Base-by-base conservation (phyloP, 805 yeast species). In the Starmerella potacharoeniae region DNA sequence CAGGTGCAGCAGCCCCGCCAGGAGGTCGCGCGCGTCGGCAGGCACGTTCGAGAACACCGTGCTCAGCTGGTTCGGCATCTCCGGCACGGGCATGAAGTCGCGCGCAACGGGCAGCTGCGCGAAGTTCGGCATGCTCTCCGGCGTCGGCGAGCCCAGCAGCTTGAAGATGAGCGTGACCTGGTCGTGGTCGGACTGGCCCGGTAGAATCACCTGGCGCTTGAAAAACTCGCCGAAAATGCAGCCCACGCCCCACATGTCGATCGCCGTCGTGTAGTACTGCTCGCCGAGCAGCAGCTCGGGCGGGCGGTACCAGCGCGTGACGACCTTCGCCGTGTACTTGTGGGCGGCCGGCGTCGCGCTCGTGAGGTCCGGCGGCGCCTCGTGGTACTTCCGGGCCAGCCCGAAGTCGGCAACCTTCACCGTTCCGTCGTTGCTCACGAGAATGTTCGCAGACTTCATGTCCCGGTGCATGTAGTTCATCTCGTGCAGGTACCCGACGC, bases 171-270 rank as follows among this genome's bases (percentile, higher is more conserved):
- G 74, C 62, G 82, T 83, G 0, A 93, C 86, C 71, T 93, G 99
- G 67, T 91, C 95, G 10, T 84, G 68, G 67, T 93, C 98, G 0
- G 93, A 78, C 45, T 77, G 73, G 0, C 98, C 99, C 43, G 83
- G 89, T 49, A 93, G 68, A 14, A 93, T 84, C 0, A 98, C 98
- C 61, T 78, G 80, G 58, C 80, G 78, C 35, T 80, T 81, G 70
- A 85, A 91, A 65, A 90, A 75, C 69, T 93, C 99, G 0, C 88
- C 98, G 66, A 93, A 83, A 0, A 93, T 91, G 71, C 98, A 93
- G 1, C 97, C 97, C 22, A 87, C 78, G 0, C 97, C 97, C 99
- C 99, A 93, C 71, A 93, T 78, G 69, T 93, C 99, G 11, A 91
- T 91, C 0, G 97, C 95, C 0, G 97, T 86, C 2, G 97, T 89